These are phyloP conservation scores for Miscanthus sacchariflorus DNA, from an alignment of 202 grass and related monocot species.

Conservation along the genomic window DNA sequence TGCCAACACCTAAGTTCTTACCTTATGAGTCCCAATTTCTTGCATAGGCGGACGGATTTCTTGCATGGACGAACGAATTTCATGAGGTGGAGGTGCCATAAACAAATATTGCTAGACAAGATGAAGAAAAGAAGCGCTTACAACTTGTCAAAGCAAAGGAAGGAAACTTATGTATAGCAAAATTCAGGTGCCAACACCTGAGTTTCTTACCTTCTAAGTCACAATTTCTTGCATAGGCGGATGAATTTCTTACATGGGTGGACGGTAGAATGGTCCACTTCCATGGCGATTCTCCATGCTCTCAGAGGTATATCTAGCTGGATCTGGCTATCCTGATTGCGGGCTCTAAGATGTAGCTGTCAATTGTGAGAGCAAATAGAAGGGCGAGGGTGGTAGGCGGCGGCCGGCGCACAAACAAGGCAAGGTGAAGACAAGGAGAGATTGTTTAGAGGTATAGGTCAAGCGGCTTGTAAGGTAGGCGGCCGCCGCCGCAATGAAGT, in stretches of 20 bases:
- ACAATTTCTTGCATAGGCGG: background rate
- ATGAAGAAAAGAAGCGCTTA: background rate
- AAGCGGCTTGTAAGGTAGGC: background rate
- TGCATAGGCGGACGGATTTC: too few species aligned
- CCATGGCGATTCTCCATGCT: background rate
- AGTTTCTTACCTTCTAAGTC: background rate
- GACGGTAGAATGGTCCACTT: background rate
- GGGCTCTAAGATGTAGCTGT: background rate
- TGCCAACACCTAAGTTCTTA: too few species aligned
- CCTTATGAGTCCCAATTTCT: too few species aligned
- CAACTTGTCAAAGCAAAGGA: background rate
- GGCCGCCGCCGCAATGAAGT: background rate
- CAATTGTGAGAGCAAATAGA: background rate
- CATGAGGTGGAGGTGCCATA: too few species aligned
- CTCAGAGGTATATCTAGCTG: background rate
- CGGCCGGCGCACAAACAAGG: background rate
- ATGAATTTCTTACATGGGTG: background rate
- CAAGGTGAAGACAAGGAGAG: background rate
- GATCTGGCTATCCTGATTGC: background rate
- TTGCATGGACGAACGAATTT: too few species aligned
- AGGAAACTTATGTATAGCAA: background rate
- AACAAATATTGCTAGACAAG: too few species aligned
- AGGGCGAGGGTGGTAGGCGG: too few species aligned
- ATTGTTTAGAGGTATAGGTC: background rate
- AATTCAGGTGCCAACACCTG: background rate